Base-by-base conservation (phyloP, 2,329 filamentous ascomycete species). In the Colletotrichum somersetense region DNA sequence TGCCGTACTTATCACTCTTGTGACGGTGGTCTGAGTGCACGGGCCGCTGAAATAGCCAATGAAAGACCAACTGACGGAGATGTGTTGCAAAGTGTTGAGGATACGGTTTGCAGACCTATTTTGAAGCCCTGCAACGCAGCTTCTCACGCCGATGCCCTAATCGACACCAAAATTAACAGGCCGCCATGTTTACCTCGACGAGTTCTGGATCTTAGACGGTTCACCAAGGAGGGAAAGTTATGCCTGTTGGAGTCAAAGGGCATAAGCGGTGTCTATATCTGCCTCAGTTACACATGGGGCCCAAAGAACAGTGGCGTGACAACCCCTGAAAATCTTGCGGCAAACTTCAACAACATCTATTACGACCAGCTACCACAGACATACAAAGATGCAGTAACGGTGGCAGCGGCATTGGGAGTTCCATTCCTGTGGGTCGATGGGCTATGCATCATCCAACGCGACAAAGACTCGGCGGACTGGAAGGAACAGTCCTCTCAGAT, bases 401-500 rank as follows among this genome's bases (percentile, higher is more conserved):
- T 66, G 30, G 11, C 63, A 10, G 5, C n/a, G 11, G n/a, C 20
- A 2, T 14, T 66, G 2, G n/a, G 18, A 1, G n/a, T 66, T 1
- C n/a, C 26, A 0, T 66, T 66, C 30, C 8, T 66, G 14, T 66
- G 42, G 63, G 58, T 66, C 1, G 42, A 66, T 5, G 53, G 63
- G 1, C 53, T 66, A 2, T 66, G 63, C 18, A 58, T 66, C 1
- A 58, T 66, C 1, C 53, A 50, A 48, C 30, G 53, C 40, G 42
- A 58, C 30, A 3, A 6, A 14, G 53, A 48, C 30, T 30, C n/a
- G 0, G 3, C 10, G 1, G 57, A 67, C 26, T 67, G 65, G 57
- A 53, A 44, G 3, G 56, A 67, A 12, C 57, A 62, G 18, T 62
- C 65, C 5, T 42, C 46, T 1, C 57, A 44, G 40, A 62, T 67